phyloP scores from a whole-genome alignment of 305 asterid species.

The Fraxinus sp. region DNA sequence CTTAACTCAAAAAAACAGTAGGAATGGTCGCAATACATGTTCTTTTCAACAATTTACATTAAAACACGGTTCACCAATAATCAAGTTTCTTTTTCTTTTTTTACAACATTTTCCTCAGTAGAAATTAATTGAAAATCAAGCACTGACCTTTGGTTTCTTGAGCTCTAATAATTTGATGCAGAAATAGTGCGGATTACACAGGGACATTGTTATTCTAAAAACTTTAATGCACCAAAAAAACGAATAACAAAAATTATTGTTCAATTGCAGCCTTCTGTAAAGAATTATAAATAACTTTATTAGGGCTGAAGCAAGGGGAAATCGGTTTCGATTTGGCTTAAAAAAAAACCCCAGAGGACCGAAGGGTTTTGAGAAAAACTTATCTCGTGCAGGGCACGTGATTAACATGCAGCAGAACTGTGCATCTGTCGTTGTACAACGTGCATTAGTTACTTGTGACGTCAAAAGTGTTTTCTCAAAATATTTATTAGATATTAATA shows the following conservation, averaged over 20 bases:
- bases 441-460: neutral
- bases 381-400: neutral
- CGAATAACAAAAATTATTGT: neutral
- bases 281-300: neutral
- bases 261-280: neutral
- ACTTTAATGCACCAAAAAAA: neutral
- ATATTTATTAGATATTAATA: neutral
- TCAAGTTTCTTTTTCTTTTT: neutral
- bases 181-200: slow-evolving; percentile 37
- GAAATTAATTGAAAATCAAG: neutral
- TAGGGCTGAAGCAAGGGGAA: neutral
- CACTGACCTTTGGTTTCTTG: slow-evolving; percentile 43
- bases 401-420: neutral
- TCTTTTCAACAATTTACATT: neutral
- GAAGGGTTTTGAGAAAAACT: neutral
- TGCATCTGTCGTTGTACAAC: neutral
- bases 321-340: neutral
- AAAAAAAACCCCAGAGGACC: neutral
- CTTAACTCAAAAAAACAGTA: neutral
- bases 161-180: slow-evolving; percentile 36
- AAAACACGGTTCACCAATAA: neutral
- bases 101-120: neutral
- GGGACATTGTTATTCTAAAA: slow-evolving; percentile 36
- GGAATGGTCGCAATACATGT: neutral
- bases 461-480: neutral